Percentiles rank a stretch among this genome's conserved stretches.
phyloP scores from a whole-genome alignment of 805 yeast species.

The Candida corydali region DNA sequence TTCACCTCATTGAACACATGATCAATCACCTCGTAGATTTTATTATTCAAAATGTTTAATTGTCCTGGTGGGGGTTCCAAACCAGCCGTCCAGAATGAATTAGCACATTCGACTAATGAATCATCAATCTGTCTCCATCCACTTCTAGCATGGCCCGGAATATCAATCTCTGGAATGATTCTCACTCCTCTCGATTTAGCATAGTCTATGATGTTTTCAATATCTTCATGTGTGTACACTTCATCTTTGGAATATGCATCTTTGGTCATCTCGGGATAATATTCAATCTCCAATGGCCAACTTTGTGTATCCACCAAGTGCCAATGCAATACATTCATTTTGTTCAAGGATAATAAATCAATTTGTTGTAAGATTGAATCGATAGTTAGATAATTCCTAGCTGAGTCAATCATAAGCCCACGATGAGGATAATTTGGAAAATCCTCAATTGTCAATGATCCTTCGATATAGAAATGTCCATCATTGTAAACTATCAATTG shows the following conservation, averaged over 20 bases:
- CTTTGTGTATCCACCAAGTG: conserved; percentile 37
- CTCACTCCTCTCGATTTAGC: conserved; percentile 35
- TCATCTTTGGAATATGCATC: conserved; percentile 35
- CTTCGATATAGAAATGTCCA: conserved; percentile 26
- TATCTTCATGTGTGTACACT: conserved; percentile 23
- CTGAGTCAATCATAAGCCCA: conserved; percentile 37
- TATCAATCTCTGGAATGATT: conserved; percentile 38
- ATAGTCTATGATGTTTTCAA: conserved; percentile 24
- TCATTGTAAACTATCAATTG: conserved; percentile 28
- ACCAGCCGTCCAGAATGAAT: conserved; percentile 25
- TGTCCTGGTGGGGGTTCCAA: conserved; percentile 42
- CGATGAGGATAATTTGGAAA: conserved; percentile 33
- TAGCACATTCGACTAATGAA: conserved; percentile 25
- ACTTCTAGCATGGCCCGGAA: conserved; percentile 39
- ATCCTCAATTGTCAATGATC: conserved; percentile 28
- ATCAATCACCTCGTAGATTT: conserved; percentile 28
- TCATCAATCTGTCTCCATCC: conserved; percentile 33
- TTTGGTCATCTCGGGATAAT: conserved; percentile 33
- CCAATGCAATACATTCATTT: conserved; percentile 40
- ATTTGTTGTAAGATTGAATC: conserved; percentile 27
- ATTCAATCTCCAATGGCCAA: conserved; percentile 33
- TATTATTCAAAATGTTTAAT: conserved; percentile 27
- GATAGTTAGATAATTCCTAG: conserved; percentile 29
- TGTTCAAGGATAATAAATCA: conserved; percentile 34
- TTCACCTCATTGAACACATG: conserved; percentile 31